Evolutionary conservation across 2,329 filamentous ascomycete genomes (phyloP).

Genomic region (Botryotinia convoluta): DNA sequence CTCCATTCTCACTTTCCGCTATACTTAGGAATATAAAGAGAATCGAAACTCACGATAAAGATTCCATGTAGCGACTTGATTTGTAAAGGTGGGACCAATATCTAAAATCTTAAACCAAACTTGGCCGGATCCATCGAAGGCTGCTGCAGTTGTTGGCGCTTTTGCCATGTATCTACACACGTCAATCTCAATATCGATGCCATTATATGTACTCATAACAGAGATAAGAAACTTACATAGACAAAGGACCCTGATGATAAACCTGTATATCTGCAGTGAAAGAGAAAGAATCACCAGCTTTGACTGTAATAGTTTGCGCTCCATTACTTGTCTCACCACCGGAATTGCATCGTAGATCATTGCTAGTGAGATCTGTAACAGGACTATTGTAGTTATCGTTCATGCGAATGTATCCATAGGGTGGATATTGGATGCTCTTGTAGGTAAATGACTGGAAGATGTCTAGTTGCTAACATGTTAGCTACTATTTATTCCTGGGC

Average conservation of each 20-base stretch:
- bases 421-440: conserved; percentile 34
- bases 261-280: conserved; percentile 46
- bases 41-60: conserved; percentile 28
- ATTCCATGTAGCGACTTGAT: conserved; percentile 31
- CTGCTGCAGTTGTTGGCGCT: conserved; percentile 37
- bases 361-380: conserved; percentile 39
- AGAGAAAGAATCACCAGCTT: conserved; percentile 43
- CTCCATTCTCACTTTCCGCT: background rate
- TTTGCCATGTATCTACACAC: conserved; percentile 37
- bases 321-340: conserved; percentile 31
- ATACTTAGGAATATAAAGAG: background rate
- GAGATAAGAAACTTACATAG: conserved; percentile 26
- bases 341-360: conserved; percentile 45
- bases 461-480: conserved; percentile 22
- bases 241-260: conserved; percentile 40
- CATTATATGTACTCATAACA: rapidly evolving
- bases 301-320: conserved; percentile 35
- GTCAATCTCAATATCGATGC: background rate
- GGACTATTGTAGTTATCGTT: conserved; percentile 49
- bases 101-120: conserved; percentile 43
- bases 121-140: conserved; percentile 39
- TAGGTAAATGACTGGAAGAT: conserved; percentile 33
- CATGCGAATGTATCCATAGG: conserved; percentile 51
- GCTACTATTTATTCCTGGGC: background rate
- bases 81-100: conserved; percentile 36